These are phyloP conservation scores for Sporobolomyces pararoseus DNA, from an alignment of 768 basidiomycete genomes.

Conservation along the genomic window DNA sequence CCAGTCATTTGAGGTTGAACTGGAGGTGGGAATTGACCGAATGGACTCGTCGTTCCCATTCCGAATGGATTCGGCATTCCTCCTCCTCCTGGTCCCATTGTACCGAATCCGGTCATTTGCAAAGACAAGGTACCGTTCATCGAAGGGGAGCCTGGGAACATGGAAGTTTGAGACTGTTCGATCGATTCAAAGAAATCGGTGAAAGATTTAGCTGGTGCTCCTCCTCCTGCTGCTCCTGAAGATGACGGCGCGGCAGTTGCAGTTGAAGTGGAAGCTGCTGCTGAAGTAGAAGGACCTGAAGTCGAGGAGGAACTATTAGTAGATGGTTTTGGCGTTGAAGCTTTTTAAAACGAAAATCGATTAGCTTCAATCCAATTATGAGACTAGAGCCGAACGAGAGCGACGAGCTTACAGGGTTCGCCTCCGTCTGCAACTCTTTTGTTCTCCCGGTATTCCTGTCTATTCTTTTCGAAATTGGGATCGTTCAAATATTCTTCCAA, in stretches of 20 bases:
- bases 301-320: constrained; percentile 41
- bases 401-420: background rate
- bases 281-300: constrained; percentile 5
- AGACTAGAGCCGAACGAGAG: background rate
- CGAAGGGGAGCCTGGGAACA: constrained; percentile 58
- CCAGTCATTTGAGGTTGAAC: constrained; percentile 39
- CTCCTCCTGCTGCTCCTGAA: constrained; percentile 39
- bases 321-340: constrained; percentile 1
- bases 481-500: constrained; percentile 94
- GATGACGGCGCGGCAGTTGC: constrained; percentile 44
- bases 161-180: constrained; percentile 70
- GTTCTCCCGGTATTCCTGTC: constrained; percentile 82
- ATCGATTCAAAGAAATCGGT: constrained; percentile 87
- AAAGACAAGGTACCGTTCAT: constrained; percentile 29
- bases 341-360: no score
- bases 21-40: constrained; percentile 8
- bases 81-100: background rate
- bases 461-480: constrained; percentile 92
- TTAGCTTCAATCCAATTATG: background rate
- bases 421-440: constrained; percentile 61
- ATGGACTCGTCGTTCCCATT: no score
- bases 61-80: no score
- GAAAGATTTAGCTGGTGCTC: constrained; percentile 55
- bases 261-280: background rate
- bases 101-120: constrained; percentile 37